Conservation (phyloP, 352 stramenopile species). For the Pythium grandisporangium region DNA sequence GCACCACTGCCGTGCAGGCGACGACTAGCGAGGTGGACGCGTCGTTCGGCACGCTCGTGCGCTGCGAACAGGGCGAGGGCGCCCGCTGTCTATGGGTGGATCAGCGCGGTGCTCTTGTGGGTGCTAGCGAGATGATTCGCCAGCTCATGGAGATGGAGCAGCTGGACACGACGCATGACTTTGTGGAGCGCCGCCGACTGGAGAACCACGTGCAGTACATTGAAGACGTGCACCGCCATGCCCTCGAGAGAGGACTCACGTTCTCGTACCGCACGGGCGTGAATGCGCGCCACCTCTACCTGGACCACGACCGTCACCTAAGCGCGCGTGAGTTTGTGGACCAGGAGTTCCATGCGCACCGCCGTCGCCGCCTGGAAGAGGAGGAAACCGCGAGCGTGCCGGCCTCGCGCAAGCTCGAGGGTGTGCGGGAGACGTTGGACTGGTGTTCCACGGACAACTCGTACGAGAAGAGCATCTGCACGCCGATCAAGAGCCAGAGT, state of each 20-base stretch:
- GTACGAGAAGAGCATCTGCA: slow-evolving; percentile 53
- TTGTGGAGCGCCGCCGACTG: slow-evolving; percentile 35
- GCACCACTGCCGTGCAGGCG: too few relatives aligned
- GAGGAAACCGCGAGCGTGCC: slow-evolving; percentile 1
- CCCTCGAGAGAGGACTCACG: slow-evolving; percentile 17
- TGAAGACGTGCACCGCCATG: slow-evolving; percentile 51
- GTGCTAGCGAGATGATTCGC: slow-evolving; percentile 34
- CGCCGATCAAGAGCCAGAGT: slow-evolving; percentile 69
- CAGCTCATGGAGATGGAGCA: slow-evolving; percentile 46
- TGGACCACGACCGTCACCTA: slow-evolving; percentile 27
- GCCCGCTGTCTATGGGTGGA: slow-evolving; percentile 49
- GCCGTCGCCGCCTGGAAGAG: slow-evolving; percentile 21
- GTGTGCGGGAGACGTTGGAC: slow-evolving; percentile 33
- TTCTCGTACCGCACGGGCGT: slow-evolving; percentile 66
- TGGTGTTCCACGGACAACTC: slow-evolving; percentile 74
- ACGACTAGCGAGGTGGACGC: too few relatives aligned
- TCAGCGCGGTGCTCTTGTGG: slow-evolving; percentile 20
- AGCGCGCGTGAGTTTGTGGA: slow-evolving; percentile 41
- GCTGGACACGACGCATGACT: slow-evolving; percentile 13
- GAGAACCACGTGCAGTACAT: slow-evolving; percentile 56
- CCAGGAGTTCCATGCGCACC: slow-evolving; percentile 36
- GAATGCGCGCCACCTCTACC: slow-evolving; percentile 51
- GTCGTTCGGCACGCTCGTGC: slow-evolving; percentile 51
- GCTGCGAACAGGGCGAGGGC: slow-evolving; percentile 31
- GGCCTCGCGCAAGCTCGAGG: slow-evolving; percentile 5